Percentiles rank a stretch among this genome's conserved stretches.
These are phyloP conservation scores for Diaporthe citrichinensis DNA, from an alignment of 2,329 filamentous ascomycete species.

Conservation along the genomic window DNA sequence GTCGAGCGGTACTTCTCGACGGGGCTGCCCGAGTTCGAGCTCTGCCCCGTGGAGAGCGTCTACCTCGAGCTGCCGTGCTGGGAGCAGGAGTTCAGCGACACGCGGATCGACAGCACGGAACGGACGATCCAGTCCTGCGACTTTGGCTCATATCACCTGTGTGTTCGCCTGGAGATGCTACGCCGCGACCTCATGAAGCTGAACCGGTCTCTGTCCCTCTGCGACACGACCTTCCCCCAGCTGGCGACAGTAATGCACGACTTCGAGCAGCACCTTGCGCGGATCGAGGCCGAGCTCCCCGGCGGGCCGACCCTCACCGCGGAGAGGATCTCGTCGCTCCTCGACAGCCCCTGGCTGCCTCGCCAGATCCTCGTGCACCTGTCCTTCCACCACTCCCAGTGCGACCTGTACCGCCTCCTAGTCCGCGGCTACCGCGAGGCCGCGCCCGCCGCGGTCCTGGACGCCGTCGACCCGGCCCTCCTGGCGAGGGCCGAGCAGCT, in stretches of 20 bases:
- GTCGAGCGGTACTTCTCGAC: conserved; percentile 59
- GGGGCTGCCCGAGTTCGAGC: conserved; percentile 60
- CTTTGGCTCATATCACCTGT: conserved; percentile 41
- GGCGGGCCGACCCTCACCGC: conserved; percentile 27
- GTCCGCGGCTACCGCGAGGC: conserved; percentile 57
- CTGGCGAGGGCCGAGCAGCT: conserved; percentile 47
- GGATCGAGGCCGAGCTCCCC: conserved; percentile 32
- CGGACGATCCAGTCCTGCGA: conserved; percentile 29
- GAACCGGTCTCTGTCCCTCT: conserved; percentile 37
- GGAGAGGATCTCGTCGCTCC: conserved; percentile 29
- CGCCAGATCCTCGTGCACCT: conserved; percentile 51
- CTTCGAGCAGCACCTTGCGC: conserved; percentile 38
- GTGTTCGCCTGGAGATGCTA: conserved; percentile 45
- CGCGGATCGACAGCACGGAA: background rate
- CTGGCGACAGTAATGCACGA: conserved; percentile 37
- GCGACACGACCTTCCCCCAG: conserved; percentile 34
- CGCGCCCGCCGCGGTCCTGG: conserved; percentile 51
- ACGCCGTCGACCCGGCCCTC: conserved; percentile 48
- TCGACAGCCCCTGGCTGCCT: conserved; percentile 43
- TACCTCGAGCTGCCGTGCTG: conserved; percentile 59
- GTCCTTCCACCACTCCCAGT: conserved; percentile 59
- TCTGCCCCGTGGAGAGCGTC: conserved; percentile 58
- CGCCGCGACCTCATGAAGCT: conserved; percentile 44
- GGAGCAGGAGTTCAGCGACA: conserved; percentile 57
- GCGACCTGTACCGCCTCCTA: conserved; percentile 60